A percentile compares a stretch with the other conserved stretches of the same genome.
Evolutionary conservation across 1,284 basidiomycete genomes (phyloP).

Genomic region (Puccinia hordei): DNA sequence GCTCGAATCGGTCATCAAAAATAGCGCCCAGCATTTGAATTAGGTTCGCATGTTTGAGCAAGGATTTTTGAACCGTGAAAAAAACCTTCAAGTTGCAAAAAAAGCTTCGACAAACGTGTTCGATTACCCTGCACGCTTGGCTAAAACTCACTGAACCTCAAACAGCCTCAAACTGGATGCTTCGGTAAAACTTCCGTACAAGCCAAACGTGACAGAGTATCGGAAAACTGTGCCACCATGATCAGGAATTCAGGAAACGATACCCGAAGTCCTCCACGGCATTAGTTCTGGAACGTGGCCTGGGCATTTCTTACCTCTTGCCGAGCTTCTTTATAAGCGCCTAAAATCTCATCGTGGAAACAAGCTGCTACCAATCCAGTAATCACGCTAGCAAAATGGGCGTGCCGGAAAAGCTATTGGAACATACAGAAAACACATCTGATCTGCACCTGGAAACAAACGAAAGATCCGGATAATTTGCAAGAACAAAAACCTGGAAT

Average conservation of each 20-base stretch:
- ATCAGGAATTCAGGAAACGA: background rate
- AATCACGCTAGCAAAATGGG: background rate
- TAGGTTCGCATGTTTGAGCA: background rate
- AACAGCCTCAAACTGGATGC: background rate
- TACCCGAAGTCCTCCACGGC: background rate
- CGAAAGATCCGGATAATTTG: background rate
- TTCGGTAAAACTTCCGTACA: background rate
- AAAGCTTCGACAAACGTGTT: conserved; percentile 9
- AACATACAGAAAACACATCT: background rate
- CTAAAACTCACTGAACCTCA: background rate
- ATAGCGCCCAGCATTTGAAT: no score
- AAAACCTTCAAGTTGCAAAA: background rate
- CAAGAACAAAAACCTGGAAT: conserved; percentile 5
- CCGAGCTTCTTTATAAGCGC: background rate
- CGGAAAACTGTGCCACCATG: background rate
- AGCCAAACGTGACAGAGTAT: background rate
- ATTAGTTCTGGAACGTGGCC: background rate
- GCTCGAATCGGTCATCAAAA: background rate
- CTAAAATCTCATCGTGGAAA: background rate
- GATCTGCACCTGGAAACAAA: background rate
- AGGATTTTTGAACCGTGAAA: no score
- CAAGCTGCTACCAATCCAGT: background rate
- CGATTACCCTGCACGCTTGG: background rate
- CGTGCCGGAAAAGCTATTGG: background rate
- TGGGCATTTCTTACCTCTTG: background rate